Base-by-base conservation (phyloP, 1,139 yeast genomes). In the Taphrina communis region DNA sequence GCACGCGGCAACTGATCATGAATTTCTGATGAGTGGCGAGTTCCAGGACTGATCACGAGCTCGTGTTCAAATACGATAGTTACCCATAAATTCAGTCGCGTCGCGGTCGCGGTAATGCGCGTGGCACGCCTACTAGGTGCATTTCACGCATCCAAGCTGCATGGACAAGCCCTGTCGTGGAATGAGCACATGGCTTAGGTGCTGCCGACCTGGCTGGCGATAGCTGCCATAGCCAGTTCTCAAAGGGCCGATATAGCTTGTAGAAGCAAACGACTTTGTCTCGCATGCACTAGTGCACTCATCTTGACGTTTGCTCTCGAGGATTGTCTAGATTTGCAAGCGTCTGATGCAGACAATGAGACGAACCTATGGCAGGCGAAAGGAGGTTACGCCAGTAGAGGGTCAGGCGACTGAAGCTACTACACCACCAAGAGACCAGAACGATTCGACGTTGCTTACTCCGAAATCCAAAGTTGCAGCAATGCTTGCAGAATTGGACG, bases 361-460 rank as follows among this genome's bases (percentile, higher is more conserved):
- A 19, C 11, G 50, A 31, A 56, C 60, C 25, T 56, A 56, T 56
- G 60, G 60, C 36, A 38, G 60, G 5, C 60, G 50, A 7, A 50
- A 51, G 7, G 36, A 38, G 17, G 14, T 5, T 6, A 4, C 63
- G 44, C 52, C 63, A 12, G 48, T 19, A 19, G 52, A 31, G 6
- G 59, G n/a, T 9, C 56, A 50, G 17, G 59, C 31, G 17, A 53
- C 21, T 2, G n/a, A 17, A 56, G 53, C 44, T 39, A 21, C 8
- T n/a, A 62, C 66, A 38, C 59, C 66, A 17, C 66, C 66, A 4
- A 52, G 59, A 4, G 42, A 53, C n/a, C 59, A 39, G 14, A 48
- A 56, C 12, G 44, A 36, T 25, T 36, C 51, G 31, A 19, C 21
- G 14, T 14, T 60, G n/a, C 17, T 36, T 17, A 60, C 65, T 17